Percentiles rank a stretch among this genome's conserved stretches.
Evolutionary conservation across 2,329 filamentous ascomycete species (phyloP).

Genomic region (Xylaria sp.): DNA sequence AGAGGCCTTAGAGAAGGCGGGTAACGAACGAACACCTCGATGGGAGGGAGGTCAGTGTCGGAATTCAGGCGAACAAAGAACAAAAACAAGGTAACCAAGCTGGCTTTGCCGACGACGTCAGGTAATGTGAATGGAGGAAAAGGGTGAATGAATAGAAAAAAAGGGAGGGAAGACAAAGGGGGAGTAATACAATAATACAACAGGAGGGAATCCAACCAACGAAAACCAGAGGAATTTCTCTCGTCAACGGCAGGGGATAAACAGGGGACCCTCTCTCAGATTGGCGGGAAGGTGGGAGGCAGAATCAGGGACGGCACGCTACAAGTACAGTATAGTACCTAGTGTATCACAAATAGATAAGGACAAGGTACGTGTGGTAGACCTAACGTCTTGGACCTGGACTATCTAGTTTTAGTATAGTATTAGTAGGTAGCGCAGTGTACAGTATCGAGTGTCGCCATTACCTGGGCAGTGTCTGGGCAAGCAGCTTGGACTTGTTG

Average conservation of each 20-base stretch:
- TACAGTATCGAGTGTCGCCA: slow-evolving; percentile 4
- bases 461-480: slow-evolving; percentile 15
- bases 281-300: slow-evolving; percentile 33
- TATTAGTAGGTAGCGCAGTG: neutral
- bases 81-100: slow-evolving; percentile 29
- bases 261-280: slow-evolving; percentile 33
- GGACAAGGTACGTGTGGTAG: slow-evolving; percentile 11
- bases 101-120: slow-evolving; percentile 31
- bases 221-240: slow-evolving; percentile 39
- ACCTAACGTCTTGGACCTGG: slow-evolving; percentile 12
- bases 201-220: slow-evolving; percentile 35
- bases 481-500: slow-evolving; percentile 32
- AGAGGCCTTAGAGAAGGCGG: slow-evolving; percentile 19
- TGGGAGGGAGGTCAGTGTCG: slow-evolving; percentile 30
- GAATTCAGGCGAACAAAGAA: slow-evolving; percentile 34
- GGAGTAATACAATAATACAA: slow-evolving; percentile 27
- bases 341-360: neutral
- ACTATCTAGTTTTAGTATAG: neutral
- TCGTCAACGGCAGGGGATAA: slow-evolving; percentile 34
- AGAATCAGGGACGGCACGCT: neutral
- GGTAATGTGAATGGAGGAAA: slow-evolving; percentile 27
- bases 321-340: slow-evolving; percentile 4
- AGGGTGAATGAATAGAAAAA: slow-evolving; percentile 23
- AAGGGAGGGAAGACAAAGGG: slow-evolving; percentile 29
- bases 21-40: slow-evolving; percentile 41